Evolutionary conservation across 2,329 filamentous ascomycete genomes (phyloP), one percentile per base, ranked within the genome.

Genomic region (Fusarium stilboides): DNA sequence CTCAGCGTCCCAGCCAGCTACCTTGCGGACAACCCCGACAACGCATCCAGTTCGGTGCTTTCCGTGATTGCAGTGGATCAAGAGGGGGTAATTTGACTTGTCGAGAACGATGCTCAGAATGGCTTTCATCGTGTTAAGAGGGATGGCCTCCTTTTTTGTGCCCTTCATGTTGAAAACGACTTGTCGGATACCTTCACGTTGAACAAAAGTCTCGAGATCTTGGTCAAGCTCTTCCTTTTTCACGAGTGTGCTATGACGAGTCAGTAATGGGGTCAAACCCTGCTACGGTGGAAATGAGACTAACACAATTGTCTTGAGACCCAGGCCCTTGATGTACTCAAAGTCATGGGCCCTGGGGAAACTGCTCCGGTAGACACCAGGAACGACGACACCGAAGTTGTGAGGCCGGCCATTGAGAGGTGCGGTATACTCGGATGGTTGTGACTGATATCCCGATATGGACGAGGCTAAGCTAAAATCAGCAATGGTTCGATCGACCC

Each of bases 11-110:
- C 92, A 93, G 15, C 91, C 89, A 15, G 89, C 87, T 14, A 92
- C 80, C 77, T 92, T 93, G 67, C 94, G 90, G 66, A 97, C 86
- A 59, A 92, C 90, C 19, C 89, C 94, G 49, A 94, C 87, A n/a
- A 96, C 91, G 76, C 94, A 97, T 22, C 94, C 94, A 19, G 94
- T 97, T 60, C 94, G 91, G 77, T 98, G 94, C 86, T 93, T 96
- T 77, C 94, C 94, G 72, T 97, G 94, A 77, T 97, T 98, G 85
- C 94, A 98, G 79, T 98, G 94, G 46, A 98, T 87, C 39, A 97
- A 85, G 13, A 98, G 80, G 1, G 94, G 94, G 70, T 96, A 90
- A 67, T 97, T 94, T 34, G 84, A 80, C 49, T 86, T 86, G 75
- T 97, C 88, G 54, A 95, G 84, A 40, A 95, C 86, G 42, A 95